Evolutionary conservation across 2,329 filamentous ascomycete species (phyloP), one percentile per base, ranked within the genome.

Genomic region (Exophiala aquamarina): DNA sequence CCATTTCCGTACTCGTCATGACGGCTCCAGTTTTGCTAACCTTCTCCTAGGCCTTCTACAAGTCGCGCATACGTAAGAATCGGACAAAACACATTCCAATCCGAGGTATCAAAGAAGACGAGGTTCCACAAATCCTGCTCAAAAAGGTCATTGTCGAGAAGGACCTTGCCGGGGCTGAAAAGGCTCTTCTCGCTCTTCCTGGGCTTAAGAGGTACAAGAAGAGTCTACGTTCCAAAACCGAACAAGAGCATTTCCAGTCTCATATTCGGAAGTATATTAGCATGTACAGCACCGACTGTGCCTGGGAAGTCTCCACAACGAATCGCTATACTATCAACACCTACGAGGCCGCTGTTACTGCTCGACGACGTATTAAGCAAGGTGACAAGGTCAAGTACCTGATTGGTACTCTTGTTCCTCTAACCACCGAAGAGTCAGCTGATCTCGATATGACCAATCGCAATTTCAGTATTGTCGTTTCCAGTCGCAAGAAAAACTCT

Each of bases 391-490:
- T 98, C 70, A 95, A 91, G 68, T 95, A 95, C 63, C 77, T 98
- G 6, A 86, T 83, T 6, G 93, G 93, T 2, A 93, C 94, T 10
- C 87, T 96, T 62, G 92, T 98, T 18, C 81, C 87, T 31, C 93
- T 98, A 72, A 95, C 91, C 0, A 84, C 87, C 23, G 87, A 95
- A 64, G 92, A 98, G 66, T 93, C 97, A 64, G 79, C 83, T 52
- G 83, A 87, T 47, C 79, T 97, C 48, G 86, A 89, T 19, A 69
- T 84, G 54, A 85, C 83, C 50, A 87, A 93, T 64, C 91, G 92
- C 63, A 93, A 98, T 64, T 98, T 98, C 66, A 96, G 91, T 66
- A 91, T 98, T 55, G 91, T 98, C 23, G 87, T 96, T 63, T 95
- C 91, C 53, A 92, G 89, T 57, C 81, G 93, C 49, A 92, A 87